Evolutionary conservation across 108 stramenopile genomes (phyloP).

Genomic region (Nitzschia sp.): DNA sequence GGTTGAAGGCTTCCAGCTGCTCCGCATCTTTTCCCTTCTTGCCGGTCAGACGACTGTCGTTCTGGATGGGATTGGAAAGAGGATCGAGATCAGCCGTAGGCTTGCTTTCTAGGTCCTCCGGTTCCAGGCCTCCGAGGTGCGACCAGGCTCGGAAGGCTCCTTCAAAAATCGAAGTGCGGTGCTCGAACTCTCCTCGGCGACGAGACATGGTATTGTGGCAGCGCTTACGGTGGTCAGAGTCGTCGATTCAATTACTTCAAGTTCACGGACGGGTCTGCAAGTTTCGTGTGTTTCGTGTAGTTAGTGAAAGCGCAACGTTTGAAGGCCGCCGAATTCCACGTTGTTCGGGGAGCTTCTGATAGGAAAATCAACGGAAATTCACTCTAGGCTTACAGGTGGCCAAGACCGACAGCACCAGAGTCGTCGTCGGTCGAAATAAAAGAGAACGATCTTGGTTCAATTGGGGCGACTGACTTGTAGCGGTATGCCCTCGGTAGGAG

Average conservation of each 20-base stretch:
- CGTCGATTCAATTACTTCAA: too few species aligned
- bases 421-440: too few species aligned
- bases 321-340: background rate
- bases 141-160: constrained; percentile 93
- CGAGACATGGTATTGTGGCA: constrained; percentile 61
- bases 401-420: background rate
- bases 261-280: too few species aligned
- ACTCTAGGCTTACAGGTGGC: too few species aligned
- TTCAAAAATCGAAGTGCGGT: constrained; percentile 91
- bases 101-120: constrained; percentile 64
- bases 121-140: constrained; percentile 85
- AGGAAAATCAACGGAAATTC: too few species aligned
- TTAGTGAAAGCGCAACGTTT: background rate
- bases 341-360: too few species aligned
- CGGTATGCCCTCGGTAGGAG: too few species aligned
- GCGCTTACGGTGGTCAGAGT: background rate
- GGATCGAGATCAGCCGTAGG: constrained; percentile 70
- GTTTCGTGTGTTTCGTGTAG: background rate
- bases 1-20: constrained; percentile 20
- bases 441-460: background rate
- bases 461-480: too few species aligned
- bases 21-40: constrained; percentile 40
- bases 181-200: constrained; percentile 90
- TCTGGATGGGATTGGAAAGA: constrained; percentile 57
- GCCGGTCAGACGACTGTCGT: constrained; percentile 49